A percentile compares a stretch with the other conserved stretches of the same genome.
Evolutionary conservation across 2,329 filamentous ascomycete genomes (phyloP).

Genomic region (Talaromyces funiculosus): DNA sequence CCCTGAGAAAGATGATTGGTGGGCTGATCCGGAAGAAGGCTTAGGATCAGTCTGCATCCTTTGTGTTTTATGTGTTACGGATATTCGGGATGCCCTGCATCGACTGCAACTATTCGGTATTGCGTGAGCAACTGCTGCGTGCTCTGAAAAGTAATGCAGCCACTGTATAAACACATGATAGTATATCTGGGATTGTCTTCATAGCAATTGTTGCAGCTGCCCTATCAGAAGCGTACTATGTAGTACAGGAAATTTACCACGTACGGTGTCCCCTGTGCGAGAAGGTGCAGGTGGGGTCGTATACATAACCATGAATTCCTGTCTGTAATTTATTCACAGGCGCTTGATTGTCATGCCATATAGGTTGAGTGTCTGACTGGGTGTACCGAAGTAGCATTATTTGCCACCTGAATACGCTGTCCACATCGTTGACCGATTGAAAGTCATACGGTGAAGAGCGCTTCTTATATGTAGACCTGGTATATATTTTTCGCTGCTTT

Average conservation of each 20-base stretch:
- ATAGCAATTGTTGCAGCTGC: not conserved
- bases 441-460: not conserved
- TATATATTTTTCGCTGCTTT: not conserved
- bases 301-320: not conserved
- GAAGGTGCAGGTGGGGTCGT: constrained; percentile 3
- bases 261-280: not conserved
- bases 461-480: not conserved
- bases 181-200: not conserved
- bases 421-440: not conserved
- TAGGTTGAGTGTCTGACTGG: too few relatives aligned
- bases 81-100: not conserved
- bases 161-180: not conserved
- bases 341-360: too few relatives aligned
- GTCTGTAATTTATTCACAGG: not conserved
- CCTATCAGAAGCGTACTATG: not conserved
- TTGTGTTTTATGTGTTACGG: not conserved
- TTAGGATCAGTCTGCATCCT: not conserved
- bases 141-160: not conserved
- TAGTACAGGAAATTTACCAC: not conserved
- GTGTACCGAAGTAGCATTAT: not conserved
- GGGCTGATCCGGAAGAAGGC: not conserved
- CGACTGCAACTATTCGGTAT: not conserved
- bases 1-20: not conserved
- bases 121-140: too few relatives aligned
- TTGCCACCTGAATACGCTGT: not conserved